phyloP scores from a whole-genome alignment of 768 basidiomycete genomes.

The Coprinellus micaceus region DNA sequence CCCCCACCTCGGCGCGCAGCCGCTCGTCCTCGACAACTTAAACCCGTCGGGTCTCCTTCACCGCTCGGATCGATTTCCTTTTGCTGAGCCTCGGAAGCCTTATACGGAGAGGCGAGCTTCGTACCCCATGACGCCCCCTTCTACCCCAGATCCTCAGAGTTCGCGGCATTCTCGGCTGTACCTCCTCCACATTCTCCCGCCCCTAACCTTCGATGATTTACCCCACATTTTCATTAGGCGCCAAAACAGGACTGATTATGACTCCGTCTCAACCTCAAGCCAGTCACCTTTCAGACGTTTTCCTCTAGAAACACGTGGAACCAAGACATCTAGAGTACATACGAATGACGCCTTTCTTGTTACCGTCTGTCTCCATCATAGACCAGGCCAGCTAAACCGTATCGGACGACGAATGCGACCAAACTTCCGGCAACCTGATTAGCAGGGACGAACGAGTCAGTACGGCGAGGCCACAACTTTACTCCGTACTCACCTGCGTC shows the following conservation, averaged over 20 bases:
- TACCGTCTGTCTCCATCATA: constrained; percentile 90
- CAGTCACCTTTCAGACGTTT: neutral
- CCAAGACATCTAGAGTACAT: neutral
- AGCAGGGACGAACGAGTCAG: constrained; percentile 10
- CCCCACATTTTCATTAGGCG: constrained; percentile 19
- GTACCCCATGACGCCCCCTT: neutral
- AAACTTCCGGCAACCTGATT: constrained; percentile 67
- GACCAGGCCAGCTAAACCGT: constrained; percentile 83
- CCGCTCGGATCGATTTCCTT: constrained; percentile 13
- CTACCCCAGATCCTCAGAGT: neutral
- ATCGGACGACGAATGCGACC: constrained; percentile 81
- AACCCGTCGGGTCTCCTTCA: constrained; percentile 32
- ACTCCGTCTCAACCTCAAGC: neutral
- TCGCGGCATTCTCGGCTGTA: constrained; percentile 5
- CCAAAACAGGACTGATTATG: neutral
- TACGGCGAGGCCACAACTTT: neutral
- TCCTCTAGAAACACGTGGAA: neutral
- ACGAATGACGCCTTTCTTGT: constrained; percentile 13
- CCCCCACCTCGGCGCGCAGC: constrained; percentile 20
- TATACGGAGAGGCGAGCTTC: neutral
- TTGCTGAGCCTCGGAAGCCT: neutral
- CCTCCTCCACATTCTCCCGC: neutral
- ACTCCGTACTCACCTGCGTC: constrained; percentile 53
- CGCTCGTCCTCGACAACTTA: constrained; percentile 18
- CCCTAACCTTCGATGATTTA: neutral